A percentile compares a stretch with the other conserved stretches of the same genome.
These are phyloP conservation scores for Canariomyces notabilis DNA, from an alignment of 2,329 filamentous ascomycete species.

Conservation along the genomic window DNA sequence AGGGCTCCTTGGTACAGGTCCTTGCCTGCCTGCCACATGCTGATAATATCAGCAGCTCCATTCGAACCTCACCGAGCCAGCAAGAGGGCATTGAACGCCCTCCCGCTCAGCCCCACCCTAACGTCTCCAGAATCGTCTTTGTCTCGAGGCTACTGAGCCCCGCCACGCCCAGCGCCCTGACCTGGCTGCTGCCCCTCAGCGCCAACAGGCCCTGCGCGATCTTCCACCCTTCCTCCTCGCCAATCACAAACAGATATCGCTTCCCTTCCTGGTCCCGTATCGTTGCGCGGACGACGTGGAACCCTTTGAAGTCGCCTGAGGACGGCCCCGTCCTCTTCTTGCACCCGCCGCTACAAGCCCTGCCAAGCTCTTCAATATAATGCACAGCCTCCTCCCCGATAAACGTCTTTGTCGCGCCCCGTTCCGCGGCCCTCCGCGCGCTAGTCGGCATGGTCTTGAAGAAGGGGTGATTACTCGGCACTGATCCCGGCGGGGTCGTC, in stretches of 20 bases:
- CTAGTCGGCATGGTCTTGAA: slow-evolving; percentile 43
- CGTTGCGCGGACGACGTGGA: slow-evolving; percentile 60
- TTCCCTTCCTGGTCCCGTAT: slow-evolving; percentile 63
- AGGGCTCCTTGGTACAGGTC: no score
- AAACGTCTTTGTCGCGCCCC: slow-evolving; percentile 46
- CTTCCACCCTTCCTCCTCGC: slow-evolving; percentile 65
- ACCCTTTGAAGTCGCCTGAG: slow-evolving; percentile 36
- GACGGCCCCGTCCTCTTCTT: slow-evolving; percentile 47
- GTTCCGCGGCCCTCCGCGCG: slow-evolving; percentile 42
- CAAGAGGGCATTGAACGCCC: neutral
- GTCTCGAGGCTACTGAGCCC: slow-evolving; percentile 52
- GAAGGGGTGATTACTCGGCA: slow-evolving; percentile 38
- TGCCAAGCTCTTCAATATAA: slow-evolving; percentile 58
- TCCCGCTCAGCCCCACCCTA: slow-evolving; percentile 45
- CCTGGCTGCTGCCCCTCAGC: slow-evolving; percentile 55
- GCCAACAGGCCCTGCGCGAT: slow-evolving; percentile 57
- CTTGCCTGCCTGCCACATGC: no score
- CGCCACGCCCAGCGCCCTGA: slow-evolving; percentile 53
- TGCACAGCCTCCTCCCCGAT: slow-evolving; percentile 61
- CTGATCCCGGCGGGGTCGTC: slow-evolving; percentile 35
- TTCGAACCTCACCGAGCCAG: neutral
- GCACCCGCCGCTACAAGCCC: slow-evolving; percentile 51
- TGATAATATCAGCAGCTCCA: no score
- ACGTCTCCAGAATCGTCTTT: slow-evolving; percentile 50
- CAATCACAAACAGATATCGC: slow-evolving; percentile 59